Conservation (phyloP, 345 rosid species). For the Eucalyptus curtisii region DNA sequence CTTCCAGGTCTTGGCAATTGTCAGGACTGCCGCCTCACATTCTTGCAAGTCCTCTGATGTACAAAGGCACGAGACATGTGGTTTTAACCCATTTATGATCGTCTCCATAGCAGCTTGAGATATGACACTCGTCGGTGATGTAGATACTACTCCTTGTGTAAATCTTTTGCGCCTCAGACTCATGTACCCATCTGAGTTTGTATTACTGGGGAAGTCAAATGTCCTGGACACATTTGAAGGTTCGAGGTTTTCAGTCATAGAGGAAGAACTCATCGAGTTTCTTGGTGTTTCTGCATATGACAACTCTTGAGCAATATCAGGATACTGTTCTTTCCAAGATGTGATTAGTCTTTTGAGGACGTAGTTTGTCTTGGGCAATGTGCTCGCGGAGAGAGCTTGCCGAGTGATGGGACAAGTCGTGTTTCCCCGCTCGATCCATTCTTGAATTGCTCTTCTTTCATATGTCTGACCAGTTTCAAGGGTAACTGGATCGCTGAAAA, state of each 20-base stretch:
- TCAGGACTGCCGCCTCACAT: slow-evolving; percentile 45
- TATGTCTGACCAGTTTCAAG: slow-evolving; percentile 74
- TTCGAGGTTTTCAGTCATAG: slow-evolving; percentile 1
- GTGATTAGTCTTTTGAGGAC: slow-evolving; percentile 54
- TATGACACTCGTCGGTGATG: slow-evolving; percentile 56
- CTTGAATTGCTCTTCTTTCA: slow-evolving; percentile 65
- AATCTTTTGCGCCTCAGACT: slow-evolving; percentile 22
- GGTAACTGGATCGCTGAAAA: slow-evolving; percentile 52
- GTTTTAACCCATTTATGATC: slow-evolving; percentile 34
- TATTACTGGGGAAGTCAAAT: neutral
- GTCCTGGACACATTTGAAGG: slow-evolving; percentile 5
- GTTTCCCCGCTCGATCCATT: slow-evolving; percentile 56
- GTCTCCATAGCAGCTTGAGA: slow-evolving; percentile 44
- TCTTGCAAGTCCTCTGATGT: slow-evolving; percentile 49
- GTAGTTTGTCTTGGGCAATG: slow-evolving; percentile 58
- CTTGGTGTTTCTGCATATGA: slow-evolving; percentile 42
- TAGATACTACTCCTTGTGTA: slow-evolving; percentile 2
- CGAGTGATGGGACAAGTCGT: slow-evolving; percentile 54
- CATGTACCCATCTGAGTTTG: slow-evolving; percentile 3
- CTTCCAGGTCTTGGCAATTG: slow-evolving; percentile 41
- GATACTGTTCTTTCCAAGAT: slow-evolving; percentile 58
- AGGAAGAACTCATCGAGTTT: slow-evolving; percentile 16
- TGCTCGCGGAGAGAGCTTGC: slow-evolving; percentile 24
- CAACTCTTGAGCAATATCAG: slow-evolving; percentile 51
- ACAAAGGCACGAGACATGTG: slow-evolving; percentile 38